Conservation (phyloP, 805 yeast genomes). For the Barnettozyma pratensis region DNA sequence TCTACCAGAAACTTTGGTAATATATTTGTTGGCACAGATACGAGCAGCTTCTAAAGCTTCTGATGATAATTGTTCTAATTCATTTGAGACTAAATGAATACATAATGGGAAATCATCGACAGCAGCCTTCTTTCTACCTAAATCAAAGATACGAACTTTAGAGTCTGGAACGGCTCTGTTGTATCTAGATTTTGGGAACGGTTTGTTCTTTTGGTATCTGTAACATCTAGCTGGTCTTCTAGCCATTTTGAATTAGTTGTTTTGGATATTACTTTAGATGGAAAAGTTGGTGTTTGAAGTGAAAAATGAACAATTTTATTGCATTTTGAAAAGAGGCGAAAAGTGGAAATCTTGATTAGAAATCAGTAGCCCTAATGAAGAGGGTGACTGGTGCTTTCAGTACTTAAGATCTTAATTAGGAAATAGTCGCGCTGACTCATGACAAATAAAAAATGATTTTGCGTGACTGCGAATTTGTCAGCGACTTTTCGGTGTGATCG, state of each 20-base stretch:
- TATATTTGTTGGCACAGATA: constrained; percentile 99
- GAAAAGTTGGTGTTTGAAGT: background rate
- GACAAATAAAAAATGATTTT: background rate
- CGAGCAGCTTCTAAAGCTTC: constrained; percentile 99
- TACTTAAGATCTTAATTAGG: background rate
- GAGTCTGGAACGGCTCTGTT: constrained; percentile 99
- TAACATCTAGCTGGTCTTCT: constrained; percentile 99
- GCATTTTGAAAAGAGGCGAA: background rate
- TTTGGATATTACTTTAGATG: constrained; percentile 1
- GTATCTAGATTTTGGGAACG: constrained; percentile 99
- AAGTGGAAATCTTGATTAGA: constrained; percentile 3
- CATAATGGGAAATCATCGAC: constrained; percentile 98
- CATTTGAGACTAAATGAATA: constrained; percentile 98
- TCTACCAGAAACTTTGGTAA: constrained; percentile 97
- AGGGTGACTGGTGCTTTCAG: background rate
- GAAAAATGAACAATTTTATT: background rate
- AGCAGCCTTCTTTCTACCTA: constrained; percentile 99
- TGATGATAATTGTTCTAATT: constrained; percentile 97
- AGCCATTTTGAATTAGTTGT: constrained; percentile 73
- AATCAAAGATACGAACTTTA: constrained; percentile 97
- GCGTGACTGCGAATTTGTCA: constrained; percentile 8
- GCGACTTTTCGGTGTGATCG: background rate
- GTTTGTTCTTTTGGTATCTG: constrained; percentile 99
- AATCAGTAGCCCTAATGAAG: background rate
- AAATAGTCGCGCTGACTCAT: background rate